Evolutionary conservation across 1,284 basidiomycete genomes (phyloP).

Genomic region (Rhodofomes roseus): DNA sequence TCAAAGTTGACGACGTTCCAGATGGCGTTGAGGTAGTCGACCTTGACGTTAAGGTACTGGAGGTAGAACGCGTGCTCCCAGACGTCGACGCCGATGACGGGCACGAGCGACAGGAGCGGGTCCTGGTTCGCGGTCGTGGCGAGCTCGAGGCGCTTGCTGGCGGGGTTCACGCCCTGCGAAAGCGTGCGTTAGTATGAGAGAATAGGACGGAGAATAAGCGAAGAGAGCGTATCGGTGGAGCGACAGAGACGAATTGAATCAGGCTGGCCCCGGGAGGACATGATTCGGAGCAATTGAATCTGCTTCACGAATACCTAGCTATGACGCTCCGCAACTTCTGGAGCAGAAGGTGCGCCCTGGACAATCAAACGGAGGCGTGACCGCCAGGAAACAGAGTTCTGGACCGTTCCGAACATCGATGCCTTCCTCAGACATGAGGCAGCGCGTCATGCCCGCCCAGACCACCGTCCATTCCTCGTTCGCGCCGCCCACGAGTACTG

Average conservation of each 20-base stretch:
- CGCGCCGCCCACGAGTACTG: neutral
- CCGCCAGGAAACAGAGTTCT: too few relatives aligned
- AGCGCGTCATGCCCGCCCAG: too few relatives aligned
- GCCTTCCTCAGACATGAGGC: neutral
- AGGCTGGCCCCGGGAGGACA: too few relatives aligned
- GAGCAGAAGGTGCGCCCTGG: too few relatives aligned
- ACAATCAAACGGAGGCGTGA: too few relatives aligned
- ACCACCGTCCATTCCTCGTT: too few relatives aligned
- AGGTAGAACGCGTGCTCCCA: conserved; percentile 85
- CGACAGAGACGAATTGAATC: too few relatives aligned
- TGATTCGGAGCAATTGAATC: too few relatives aligned
- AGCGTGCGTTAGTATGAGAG: neutral
- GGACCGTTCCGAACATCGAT: too few relatives aligned
- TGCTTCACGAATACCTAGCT: too few relatives aligned
- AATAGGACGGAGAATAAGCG: neutral
- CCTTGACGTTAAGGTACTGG: conserved; percentile 77
- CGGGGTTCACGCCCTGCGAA: conserved; percentile 58
- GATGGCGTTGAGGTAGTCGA: conserved; percentile 72
- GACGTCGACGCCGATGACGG: conserved; percentile 86
- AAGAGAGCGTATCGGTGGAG: too few relatives aligned
- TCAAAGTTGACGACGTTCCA: conserved; percentile 84
- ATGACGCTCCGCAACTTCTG: too few relatives aligned
- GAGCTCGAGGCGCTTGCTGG: conserved; percentile 67
- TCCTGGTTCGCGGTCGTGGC: conserved; percentile 87
- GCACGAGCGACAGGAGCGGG: conserved; percentile 71